Evolutionary conservation across 192 early-diverging fungal genomes (phyloP), one percentile per base, ranked within the genome.

Genomic region (Geranomyces michiganensis): DNA sequence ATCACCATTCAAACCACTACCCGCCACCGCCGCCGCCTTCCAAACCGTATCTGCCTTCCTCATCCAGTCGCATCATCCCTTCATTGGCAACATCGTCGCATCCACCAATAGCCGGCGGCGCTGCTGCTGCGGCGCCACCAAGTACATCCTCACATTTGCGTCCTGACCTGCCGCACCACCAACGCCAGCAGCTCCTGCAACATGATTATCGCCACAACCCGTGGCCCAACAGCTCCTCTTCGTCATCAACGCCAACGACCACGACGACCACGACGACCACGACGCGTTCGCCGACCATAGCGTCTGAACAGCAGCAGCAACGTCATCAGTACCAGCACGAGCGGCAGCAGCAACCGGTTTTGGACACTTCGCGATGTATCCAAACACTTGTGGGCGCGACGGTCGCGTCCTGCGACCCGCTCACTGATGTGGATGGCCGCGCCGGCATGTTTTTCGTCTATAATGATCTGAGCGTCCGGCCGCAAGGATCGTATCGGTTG

Each of bases 371-470:
- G 7, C 58, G 58, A 6, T 64, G 21, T 21, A 64, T 41, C 59
- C 78, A 79, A 49, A 60, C 73, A 12, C 30, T 83, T 33, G 70
- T 80, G 27, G 81, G 81, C 3, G 67, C 55, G 29, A 70, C 77
- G 19, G 72, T 83, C 13, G 48, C 63, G 7, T 56, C 74, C 7
- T 79, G 70, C n/a, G 51, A 51, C 13, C 30, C 61, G 3, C 64
- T 83, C 65, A 30, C 14, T 17, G 81, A 79, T 58, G 26, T 72
- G 46, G 41, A 74, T 44, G 68, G 67, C 12, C 36, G 53, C n/a
- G 31, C 44, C 21, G 74, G 75, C 24, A 55, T 73, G 61, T 83
- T 75, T 48, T 83, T 83, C 55, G 70, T 80, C 12, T 80, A 75
- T 47, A 45, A 77, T n/a, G 78, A 83, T 27, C 44, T 83, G 9